These are phyloP conservation scores for Sphagnum contortum DNA, from an alignment of 225 moss, liverwort and hornwort genomes.

Conservation along the genomic window DNA sequence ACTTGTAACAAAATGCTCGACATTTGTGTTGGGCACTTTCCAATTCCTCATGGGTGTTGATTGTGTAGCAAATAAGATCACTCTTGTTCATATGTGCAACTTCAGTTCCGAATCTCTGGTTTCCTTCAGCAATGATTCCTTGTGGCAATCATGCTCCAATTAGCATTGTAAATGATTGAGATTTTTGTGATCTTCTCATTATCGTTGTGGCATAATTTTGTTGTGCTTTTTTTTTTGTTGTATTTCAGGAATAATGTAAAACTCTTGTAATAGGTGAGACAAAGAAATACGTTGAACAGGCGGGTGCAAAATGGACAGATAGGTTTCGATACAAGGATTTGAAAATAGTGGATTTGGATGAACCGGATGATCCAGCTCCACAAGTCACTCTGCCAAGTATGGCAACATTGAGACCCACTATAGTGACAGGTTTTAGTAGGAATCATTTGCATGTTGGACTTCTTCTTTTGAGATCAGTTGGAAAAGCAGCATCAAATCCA, in stretches of 20 bases:
- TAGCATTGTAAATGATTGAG: not conserved
- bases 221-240: not conserved
- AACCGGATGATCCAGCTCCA: constrained; percentile 15
- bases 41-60: too few relatives aligned
- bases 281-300: constrained; percentile 34
- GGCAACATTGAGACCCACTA: constrained; percentile 35
- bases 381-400: constrained; percentile 5
- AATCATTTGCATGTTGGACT: constrained; percentile 46
- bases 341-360: constrained; percentile 37
- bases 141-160: not conserved
- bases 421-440: constrained; percentile 47
- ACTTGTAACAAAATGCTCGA: too few relatives aligned
- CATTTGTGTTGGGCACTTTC: too few relatives aligned
- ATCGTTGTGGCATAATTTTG: not conserved
- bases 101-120: not conserved
- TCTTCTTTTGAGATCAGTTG: constrained; percentile 41
- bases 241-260: constrained; percentile 21
- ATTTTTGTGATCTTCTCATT: not conserved
- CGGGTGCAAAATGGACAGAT: constrained; percentile 24
- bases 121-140: not conserved
- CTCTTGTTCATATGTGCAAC: too few relatives aligned
- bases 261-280: constrained; percentile 42
- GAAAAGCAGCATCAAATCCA: constrained; percentile 16
- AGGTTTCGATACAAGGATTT: constrained; percentile 26
- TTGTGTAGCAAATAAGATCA: too few relatives aligned